Evolutionary conservation across 116 monocot genomes (phyloP).

Genomic region (Trichopus zeylanicus): DNA sequence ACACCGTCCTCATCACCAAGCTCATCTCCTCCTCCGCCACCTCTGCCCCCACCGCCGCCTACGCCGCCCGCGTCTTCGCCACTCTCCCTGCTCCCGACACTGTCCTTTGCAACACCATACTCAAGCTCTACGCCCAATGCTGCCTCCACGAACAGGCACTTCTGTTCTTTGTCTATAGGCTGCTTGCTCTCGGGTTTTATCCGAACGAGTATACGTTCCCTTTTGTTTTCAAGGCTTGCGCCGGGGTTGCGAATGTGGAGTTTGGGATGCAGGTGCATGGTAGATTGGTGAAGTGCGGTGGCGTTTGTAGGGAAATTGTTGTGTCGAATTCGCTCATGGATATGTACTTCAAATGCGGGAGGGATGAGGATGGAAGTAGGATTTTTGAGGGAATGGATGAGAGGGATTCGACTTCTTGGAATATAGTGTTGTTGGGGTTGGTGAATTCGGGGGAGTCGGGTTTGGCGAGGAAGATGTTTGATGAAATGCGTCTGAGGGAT

Average conservation of each 20-base stretch:
- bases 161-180: conserved; percentile 14
- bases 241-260: neutral
- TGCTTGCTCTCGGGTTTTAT: conserved; percentile 7
- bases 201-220: conserved; percentile 33
- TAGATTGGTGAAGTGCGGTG: conserved; percentile 11
- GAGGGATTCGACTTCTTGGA: conserved; percentile 20
- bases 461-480: conserved; percentile 18
- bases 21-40: conserved; percentile 21
- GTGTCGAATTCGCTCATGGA: conserved; percentile 28
- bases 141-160: conserved; percentile 5
- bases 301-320: conserved; percentile 9
- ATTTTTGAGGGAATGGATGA: conserved; percentile 7
- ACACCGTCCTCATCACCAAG: conserved; percentile 27
- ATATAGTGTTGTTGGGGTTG: conserved; percentile 25
- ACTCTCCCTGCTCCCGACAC: conserved; percentile 22
- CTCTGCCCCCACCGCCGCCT: conserved; percentile 12
- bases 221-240: conserved; percentile 29
- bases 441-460: conserved; percentile 15
- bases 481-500: conserved; percentile 27
- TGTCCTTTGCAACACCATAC: conserved; percentile 29
- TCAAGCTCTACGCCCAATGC: conserved; percentile 17
- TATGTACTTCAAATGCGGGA: conserved; percentile 37
- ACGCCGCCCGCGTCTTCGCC: conserved; percentile 20
- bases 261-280: conserved; percentile 29
- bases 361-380: conserved; percentile 2